Evolutionary conservation across 2,329 filamentous ascomycete species (phyloP), one percentile per base, ranked within the genome.

Genomic region (Emmonsiellopsis sp.): DNA sequence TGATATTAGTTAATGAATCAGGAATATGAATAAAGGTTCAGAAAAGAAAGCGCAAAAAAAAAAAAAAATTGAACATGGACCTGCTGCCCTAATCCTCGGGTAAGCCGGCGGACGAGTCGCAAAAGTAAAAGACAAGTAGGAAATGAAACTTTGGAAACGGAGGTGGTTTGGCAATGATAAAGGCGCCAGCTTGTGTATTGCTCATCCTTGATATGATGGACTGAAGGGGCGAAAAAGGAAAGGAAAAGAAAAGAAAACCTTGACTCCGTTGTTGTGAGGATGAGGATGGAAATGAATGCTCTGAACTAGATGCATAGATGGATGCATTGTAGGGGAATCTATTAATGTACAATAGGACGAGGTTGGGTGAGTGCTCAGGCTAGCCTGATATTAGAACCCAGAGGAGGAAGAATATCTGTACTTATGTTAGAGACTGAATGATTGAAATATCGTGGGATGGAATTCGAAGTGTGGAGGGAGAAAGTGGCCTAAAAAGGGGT

Each of bases 391-490:
- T 81, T 60, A 87, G 75, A 49, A 87, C 84, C 84, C 84, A 87
- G 55, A 87, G 74, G 75, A 88, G 74, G 75, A 86, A 88, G 81
- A 92, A 95, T 68, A 95, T 91, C 71, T 74, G 52, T 13, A 27
- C 10, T 6, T 36, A 6, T n/a, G 42, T 60, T 48, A 59, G 55
- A 32, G 21, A 14, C 9, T 34, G 43, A 45, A 27, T 6, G 33
- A 8, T 43, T 43, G 13, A 36, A 21, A 27, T 10, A 1, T 27
- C 5, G 21, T 27, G 5, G 10, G 37, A 52, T 39, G 17, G n/a
- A 7, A 6, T 6, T 17, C 1, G 14, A 42, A 31, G 33, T 17
- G 11, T 6, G 34, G 36, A 34, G 27, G n/a, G 21, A 27, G 17
- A 53, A 42, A 7, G 61, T 53, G 53, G 53, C 36, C 37, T 14